Evolutionary conservation across 148 eudicot species (phyloP).

Genomic region (Rhododendron molle): DNA sequence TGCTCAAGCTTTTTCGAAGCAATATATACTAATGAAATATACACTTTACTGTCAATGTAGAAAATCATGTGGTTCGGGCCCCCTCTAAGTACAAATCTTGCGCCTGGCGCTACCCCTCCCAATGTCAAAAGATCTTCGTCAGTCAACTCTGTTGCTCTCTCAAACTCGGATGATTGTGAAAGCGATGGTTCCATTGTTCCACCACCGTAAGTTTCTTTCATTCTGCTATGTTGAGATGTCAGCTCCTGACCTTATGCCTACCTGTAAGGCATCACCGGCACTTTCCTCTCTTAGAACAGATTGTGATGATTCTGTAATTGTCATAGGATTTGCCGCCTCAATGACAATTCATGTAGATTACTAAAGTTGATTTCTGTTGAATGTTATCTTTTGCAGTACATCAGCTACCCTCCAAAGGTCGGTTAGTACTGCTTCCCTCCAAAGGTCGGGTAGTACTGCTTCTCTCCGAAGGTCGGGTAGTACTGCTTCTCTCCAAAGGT

Average conservation of each 20-base stretch:
- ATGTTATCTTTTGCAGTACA: slow-evolving; percentile 51
- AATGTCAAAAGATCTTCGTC: slow-evolving; percentile 69
- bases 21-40: background rate
- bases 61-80: background rate
- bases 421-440: background rate
- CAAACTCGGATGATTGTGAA: slow-evolving; percentile 82
- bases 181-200: slow-evolving; percentile 87
- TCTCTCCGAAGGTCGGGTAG: too few relatives aligned
- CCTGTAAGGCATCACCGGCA: background rate
- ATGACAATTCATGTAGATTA: background rate
- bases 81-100: background rate
- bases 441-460: background rate
- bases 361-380: background rate
- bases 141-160: slow-evolving; percentile 38
- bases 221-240: background rate
- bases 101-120: slow-evolving; percentile 9
- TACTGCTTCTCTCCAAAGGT: background rate
- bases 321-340: background rate
- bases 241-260: background rate
- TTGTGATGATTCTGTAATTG: background rate
- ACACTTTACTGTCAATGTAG: background rate
- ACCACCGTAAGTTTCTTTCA: slow-evolving; percentile 64
- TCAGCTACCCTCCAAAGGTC: slow-evolving; percentile 40
- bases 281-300: background rate
- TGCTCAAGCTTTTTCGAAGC: background rate